These are phyloP conservation scores for Aspergillus affinis DNA, from an alignment of 495 filamentous ascomycete genomes.

Conservation along the genomic window DNA sequence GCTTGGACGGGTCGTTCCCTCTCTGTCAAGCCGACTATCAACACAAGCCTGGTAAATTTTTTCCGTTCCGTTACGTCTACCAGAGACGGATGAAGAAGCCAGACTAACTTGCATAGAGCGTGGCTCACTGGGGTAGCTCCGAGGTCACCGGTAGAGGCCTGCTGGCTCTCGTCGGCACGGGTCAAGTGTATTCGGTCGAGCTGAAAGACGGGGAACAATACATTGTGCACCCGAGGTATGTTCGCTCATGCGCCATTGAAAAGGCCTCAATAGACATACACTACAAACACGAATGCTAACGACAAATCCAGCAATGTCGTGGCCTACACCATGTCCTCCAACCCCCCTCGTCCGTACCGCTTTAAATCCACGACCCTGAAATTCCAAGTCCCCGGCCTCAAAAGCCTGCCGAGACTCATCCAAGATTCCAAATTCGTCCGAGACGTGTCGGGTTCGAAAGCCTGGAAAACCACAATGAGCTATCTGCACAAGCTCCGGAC, in stretches of 20 bases:
- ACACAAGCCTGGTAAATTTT: conserved; percentile 61
- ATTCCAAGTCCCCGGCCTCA: conserved; percentile 71
- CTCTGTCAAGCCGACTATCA: conserved; percentile 68
- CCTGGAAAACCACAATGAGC: conserved; percentile 65
- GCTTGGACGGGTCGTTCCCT: conserved; percentile 96
- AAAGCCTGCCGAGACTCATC: conserved; percentile 52
- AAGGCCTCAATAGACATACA: too few species aligned
- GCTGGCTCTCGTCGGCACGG: conserved; percentile 77
- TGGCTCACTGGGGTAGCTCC: conserved; percentile 90
- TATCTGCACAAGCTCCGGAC: conserved; percentile 67
- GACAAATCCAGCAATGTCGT: conserved; percentile 67
- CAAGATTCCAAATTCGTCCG: conserved; percentile 68
- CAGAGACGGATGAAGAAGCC: not conserved
- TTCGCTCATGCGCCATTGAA: not conserved
- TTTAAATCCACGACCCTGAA: conserved; percentile 73
- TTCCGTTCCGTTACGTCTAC: not conserved
- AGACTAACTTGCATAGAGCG: conserved; percentile 56
- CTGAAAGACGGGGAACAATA: conserved; percentile 81
- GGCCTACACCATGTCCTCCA: conserved; percentile 76
- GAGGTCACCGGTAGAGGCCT: conserved; percentile 83
- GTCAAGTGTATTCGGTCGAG: conserved; percentile 81
- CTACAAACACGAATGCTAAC: conserved; percentile 14
- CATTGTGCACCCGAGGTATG: conserved; percentile 74
- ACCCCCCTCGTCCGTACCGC: conserved; percentile 76
- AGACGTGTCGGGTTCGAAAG: conserved; percentile 63